A percentile compares a stretch with the other conserved stretches of the same genome.
Evolutionary conservation across 352 stramenopile species (phyloP).

Genomic region (Phytophthora ohioensis): DNA sequence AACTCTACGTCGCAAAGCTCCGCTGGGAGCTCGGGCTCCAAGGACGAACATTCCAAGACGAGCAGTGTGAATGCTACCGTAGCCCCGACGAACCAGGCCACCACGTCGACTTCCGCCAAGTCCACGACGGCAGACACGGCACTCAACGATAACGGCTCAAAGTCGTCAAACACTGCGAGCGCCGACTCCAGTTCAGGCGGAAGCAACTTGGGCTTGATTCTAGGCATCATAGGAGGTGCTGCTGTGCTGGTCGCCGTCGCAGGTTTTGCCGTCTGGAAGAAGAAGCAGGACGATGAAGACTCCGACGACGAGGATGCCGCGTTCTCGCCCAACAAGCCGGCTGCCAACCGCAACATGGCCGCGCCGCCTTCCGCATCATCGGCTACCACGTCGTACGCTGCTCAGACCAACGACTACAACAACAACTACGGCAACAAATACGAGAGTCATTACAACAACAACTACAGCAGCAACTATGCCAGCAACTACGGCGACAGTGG

Average conservation of each 20-base stretch:
- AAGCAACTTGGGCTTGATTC: conserved; percentile 56
- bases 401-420: conserved; percentile 33
- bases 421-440: conserved; percentile 22
- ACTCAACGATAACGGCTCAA: conserved; percentile 29
- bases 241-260: conserved; percentile 57
- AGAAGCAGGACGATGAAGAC: conserved; percentile 65
- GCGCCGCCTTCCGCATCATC: conserved; percentile 26
- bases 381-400: conserved; percentile 40
- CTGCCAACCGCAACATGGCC: conserved; percentile 21
- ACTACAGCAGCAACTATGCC: conserved; percentile 30
- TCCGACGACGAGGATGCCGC: conserved; percentile 62
- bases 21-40: conserved; percentile 23
- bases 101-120: conserved; percentile 25
- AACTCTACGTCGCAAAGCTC: conserved; percentile 30
- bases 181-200: conserved; percentile 36
- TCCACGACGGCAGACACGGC: conserved; percentile 38
- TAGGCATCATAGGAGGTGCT: conserved; percentile 53
- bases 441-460: conserved; percentile 22
- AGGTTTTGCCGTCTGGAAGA: conserved; percentile 71
- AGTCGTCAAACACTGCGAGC: conserved; percentile 45
- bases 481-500: conserved; percentile 23
- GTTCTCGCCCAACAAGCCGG: conserved; percentile 40
- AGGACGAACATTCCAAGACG: conserved; percentile 18
- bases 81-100: conserved; percentile 22
- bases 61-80: conserved; percentile 33